Evolutionary conservation across 2,329 filamentous ascomycete species (phyloP).

Genomic region (Alternaria metachromatica): DNA sequence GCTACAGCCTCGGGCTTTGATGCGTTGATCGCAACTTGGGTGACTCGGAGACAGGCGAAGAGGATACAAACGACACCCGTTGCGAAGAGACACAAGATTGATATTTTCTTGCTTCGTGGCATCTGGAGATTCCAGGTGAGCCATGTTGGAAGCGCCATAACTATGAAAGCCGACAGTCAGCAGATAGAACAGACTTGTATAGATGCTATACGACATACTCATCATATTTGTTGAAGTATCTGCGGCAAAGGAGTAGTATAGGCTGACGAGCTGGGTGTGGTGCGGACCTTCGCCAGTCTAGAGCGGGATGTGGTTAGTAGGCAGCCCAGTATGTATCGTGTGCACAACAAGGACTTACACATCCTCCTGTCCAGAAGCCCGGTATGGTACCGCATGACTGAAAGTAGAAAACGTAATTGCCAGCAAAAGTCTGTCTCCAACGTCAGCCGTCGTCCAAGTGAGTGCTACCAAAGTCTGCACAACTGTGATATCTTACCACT

Average conservation of each 20-base stretch:
- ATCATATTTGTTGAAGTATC: conserved; percentile 43
- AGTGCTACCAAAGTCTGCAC: background rate
- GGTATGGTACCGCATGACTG: conserved; percentile 38
- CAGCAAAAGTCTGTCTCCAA: conserved; percentile 38
- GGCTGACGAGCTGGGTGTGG: conserved; percentile 33
- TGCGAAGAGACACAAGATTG: conserved; percentile 30
- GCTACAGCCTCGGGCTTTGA: conserved; percentile 24
- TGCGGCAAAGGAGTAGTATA: conserved; percentile 23
- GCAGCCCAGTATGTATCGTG: background rate
- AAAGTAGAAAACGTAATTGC: conserved; percentile 45
- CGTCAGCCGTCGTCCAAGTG: background rate
- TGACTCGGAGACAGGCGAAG: conserved; percentile 27
- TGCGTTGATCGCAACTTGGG: conserved; percentile 38
- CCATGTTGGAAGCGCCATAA: conserved; percentile 44
- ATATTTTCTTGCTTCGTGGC: conserved; percentile 37
- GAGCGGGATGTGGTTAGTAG: background rate
- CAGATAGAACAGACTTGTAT: background rate
- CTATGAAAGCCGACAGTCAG: background rate
- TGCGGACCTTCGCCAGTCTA: conserved; percentile 1
- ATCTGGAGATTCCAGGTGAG: conserved; percentile 46
- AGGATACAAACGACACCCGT: conserved; percentile 18
- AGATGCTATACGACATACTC: conserved; percentile 17
- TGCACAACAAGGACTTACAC: background rate
- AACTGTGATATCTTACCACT: conserved; percentile 28
- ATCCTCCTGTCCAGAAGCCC: conserved; percentile 18